Evolutionary conservation across 2,329 filamentous ascomycete genomes (phyloP).

Genomic region (Colletotrichum truncatum): DNA sequence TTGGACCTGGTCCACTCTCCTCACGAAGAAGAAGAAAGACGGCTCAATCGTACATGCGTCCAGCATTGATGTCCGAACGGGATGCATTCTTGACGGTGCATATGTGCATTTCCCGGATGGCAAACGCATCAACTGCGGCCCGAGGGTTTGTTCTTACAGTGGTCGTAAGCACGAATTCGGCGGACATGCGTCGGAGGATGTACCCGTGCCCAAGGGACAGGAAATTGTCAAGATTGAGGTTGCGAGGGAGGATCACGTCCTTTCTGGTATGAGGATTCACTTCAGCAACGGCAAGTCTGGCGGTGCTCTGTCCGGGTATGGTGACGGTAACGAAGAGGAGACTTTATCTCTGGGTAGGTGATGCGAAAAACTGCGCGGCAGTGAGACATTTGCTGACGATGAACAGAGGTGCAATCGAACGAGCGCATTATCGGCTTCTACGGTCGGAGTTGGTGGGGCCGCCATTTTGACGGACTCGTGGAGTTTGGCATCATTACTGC

Average conservation of each 20-base stretch:
- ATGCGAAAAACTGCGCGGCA: no score
- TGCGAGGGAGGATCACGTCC: slow-evolving; percentile 4
- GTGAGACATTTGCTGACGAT: not conserved
- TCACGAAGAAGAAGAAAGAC: slow-evolving; percentile 39
- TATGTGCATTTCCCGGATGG: slow-evolving; percentile 55
- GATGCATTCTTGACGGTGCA: slow-evolving; percentile 53
- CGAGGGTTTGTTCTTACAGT: slow-evolving; percentile 30
- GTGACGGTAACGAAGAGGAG: slow-evolving; percentile 1
- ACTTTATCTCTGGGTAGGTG: slow-evolving; percentile 32
- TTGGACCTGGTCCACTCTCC: slow-evolving; percentile 43
- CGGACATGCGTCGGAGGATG: slow-evolving; percentile 40
- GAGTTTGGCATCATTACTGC: slow-evolving; percentile 60
- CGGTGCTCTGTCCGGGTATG: slow-evolving; percentile 29
- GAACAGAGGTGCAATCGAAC: slow-evolving; percentile 39
- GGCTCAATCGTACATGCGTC: slow-evolving; percentile 47
- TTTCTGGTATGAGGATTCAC: slow-evolving; percentile 36
- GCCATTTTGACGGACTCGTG: slow-evolving; percentile 34
- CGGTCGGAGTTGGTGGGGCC: slow-evolving; percentile 43
- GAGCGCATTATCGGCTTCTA: slow-evolving; percentile 57
- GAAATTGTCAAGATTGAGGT: slow-evolving; percentile 43
- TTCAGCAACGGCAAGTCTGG: slow-evolving; percentile 33
- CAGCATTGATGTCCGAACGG: slow-evolving; percentile 54
- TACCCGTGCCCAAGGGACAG: slow-evolving; percentile 34
- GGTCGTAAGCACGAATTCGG: slow-evolving; percentile 37
- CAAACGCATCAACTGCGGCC: slow-evolving; percentile 51